Base-by-base conservation (phyloP, 2,329 filamentous ascomycete species). In the Dendryphion nanum region DNA sequence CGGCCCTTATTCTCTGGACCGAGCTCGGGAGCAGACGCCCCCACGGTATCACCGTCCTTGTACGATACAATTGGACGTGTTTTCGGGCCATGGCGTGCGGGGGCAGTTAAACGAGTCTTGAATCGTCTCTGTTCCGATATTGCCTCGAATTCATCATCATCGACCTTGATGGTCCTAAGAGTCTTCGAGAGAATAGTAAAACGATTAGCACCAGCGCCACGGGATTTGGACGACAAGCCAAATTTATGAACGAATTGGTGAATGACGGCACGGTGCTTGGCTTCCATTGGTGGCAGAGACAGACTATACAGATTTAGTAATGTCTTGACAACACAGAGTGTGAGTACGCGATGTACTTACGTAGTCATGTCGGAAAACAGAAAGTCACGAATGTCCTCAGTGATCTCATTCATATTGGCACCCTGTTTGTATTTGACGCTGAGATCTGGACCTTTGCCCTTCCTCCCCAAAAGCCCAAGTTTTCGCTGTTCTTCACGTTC, bases 41-140 rank as follows among this genome's bases (percentile, higher is more conserved):
- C 93, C 2, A 97, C 89, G 18, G 95, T 72, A 49, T 97, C 90
- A 14, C 93, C 93, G 55, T 97, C 86, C 44, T 78, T 79, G 50
- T 93, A 88, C 2, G 74, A 51, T 13, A 53, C 47, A 14, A 41
- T 48, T 13, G 52, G 46, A 13, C 50, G 53, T 8, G 37, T 26
- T 18, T 38, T 45, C n/a, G 28, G 13, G n/a, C 28, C 30, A 23
- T 37, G 33, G 6, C 35, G 29, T 10, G 14, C 13, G 5, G 17
- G 16, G 14, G 50, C 47, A 12, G 44, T 46, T 10, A 72, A 16
- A 59, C 61, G 39, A 75, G 69, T 4, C 70, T 67, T 33, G 63
- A 64, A 38, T 75, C 69, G 44, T 81, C 82, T 53, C 69, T 70
- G 47, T 8, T 51, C 40, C 13, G 67, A 50, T 16, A 76, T 59